Base-by-base conservation (phyloP, 1,139 yeast genomes). In the Entelexis paramagnoliae region DNA sequence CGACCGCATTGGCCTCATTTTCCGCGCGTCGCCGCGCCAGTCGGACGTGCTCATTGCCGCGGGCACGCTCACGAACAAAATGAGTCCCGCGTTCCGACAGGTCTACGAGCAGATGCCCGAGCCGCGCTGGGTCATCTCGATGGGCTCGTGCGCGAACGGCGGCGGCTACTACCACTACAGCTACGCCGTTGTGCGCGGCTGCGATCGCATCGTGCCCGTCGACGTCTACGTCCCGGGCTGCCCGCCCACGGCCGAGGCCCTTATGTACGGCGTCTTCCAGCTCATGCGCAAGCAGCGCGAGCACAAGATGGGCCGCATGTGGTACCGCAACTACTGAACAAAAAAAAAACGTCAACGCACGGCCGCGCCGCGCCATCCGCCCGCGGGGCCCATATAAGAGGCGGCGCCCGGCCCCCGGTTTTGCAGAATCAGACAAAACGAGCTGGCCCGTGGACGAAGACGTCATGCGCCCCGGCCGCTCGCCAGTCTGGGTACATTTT, bases 111-210 rank as follows among this genome's bases (percentile, higher is more conserved):
- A 86, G 71, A 86, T 86, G 95, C 88, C 95, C 39, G 94, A 84
- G 60, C 95, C 95, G 50, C 80, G 89, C 71, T 75, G 79, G 76
- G 95, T 86, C 53, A 85, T 86, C 63, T 83, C 94, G 55, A 86
- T 86, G 95, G 95, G 95, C 44, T 83, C 93, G 10, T 86, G 95
- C 72, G 95, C 95, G 58, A 86, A 86, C 66, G 95, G 95, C 57
- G 95, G 95, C 58, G 95, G 95, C 38, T 86, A 86, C 71, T 86
- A 86, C 71, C 95, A 86, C 69, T 86, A 86, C 69, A 83, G 93
- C 17, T 86, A 86, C 70, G 79, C 89, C 33, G 95, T 86, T 32
- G 93, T 86, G 29, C 77, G 95, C 66, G 95, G 95, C 45, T 87
- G 94, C 65, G 95, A 86, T 72, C 74, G 95, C 66, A 75, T 86